These are phyloP conservation scores for Adansonia digitata DNA, from an alignment of 345 rosid genomes.

Conservation along the genomic window DNA sequence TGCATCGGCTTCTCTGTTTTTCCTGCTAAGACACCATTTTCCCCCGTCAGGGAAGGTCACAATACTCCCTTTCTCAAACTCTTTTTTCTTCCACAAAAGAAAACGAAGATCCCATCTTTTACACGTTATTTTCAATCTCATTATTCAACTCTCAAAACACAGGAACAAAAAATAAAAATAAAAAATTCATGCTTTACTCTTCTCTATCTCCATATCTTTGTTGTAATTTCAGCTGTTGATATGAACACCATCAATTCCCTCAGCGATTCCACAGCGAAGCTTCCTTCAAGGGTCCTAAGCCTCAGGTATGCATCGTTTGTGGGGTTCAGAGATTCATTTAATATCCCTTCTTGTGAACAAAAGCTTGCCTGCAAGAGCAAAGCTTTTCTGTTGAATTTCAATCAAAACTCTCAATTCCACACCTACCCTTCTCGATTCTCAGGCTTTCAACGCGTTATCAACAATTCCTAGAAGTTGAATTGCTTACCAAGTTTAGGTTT, in stretches of 20 bases:
- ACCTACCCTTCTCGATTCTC: conserved; percentile 25
- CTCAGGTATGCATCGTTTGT: conserved; percentile 21
- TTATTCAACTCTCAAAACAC: background rate
- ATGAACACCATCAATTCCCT: conserved; percentile 35
- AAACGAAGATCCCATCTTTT: background rate
- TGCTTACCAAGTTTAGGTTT: conserved; percentile 22
- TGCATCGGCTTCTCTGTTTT: background rate
- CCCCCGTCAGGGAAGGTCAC: background rate
- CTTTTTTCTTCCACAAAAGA: background rate
- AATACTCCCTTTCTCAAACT: background rate
- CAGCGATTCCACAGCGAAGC: conserved; percentile 35
- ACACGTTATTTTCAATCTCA: background rate
- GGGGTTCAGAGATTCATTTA: background rate
- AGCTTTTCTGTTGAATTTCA: conserved; percentile 15
- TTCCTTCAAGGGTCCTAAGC: conserved; percentile 31
- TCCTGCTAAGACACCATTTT: background rate
- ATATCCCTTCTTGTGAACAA: background rate
- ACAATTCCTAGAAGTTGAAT: conserved; percentile 20
- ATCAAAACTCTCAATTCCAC: conserved; percentile 20
- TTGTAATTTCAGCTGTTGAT: background rate
- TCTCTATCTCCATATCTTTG: background rate
- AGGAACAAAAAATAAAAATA: background rate
- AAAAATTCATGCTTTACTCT: background rate
- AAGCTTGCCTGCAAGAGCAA: conserved; percentile 1
- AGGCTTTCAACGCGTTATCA: conserved; percentile 16